Evolutionary conservation across 495 filamentous ascomycete species (phyloP), one percentile per base, ranked within the genome.

Genomic region (Chlorociboria aeruginascens): DNA sequence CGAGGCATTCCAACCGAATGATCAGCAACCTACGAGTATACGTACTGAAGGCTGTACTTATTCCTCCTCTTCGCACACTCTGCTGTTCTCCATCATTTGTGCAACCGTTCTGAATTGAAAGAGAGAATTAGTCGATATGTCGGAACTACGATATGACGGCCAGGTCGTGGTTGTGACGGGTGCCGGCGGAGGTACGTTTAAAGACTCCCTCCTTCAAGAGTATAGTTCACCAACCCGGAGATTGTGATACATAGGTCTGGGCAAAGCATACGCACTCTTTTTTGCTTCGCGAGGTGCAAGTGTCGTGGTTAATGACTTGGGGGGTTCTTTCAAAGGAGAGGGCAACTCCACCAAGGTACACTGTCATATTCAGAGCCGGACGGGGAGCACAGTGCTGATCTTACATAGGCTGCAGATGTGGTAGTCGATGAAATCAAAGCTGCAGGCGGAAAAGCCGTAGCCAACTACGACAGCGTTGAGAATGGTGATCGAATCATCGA

Each of bases 391-490:
- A 39, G 3, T 30, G 37, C 47, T 50, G 16, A 49, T 34, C 34
- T 13, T 3, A 20, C 51, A 13, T 51, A 94, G 87, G 87, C 90
- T 50, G 92, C 92, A 54, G 92, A 98, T 77, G 77, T 86, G 42
- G 92, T 98, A 17, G 92, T 98, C 62, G 73, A 95, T 54, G 88
- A 97, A 69, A 98, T 98, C 70, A 80, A 77, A 65, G 76, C 83
- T 60, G 82, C 82, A 39, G 93, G 92, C 61, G 93, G 92, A 63
- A 94, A 95, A 71, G 93, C 92, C 45, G 89, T 95, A 30, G 88
- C 93, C 63, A 97, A 95, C 76, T 98, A 98, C 72, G 83, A 97
- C 79, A 89, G 83, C 66, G 92, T 98, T 58, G 86, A 88, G 69
- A 76, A 92, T 61, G 92, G 92, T 53, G 93, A 97, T 34, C 79